These are phyloP conservation scores for Sistotremastrum niveocremeum DNA, from an alignment of 768 basidiomycete genomes.

Conservation along the genomic window DNA sequence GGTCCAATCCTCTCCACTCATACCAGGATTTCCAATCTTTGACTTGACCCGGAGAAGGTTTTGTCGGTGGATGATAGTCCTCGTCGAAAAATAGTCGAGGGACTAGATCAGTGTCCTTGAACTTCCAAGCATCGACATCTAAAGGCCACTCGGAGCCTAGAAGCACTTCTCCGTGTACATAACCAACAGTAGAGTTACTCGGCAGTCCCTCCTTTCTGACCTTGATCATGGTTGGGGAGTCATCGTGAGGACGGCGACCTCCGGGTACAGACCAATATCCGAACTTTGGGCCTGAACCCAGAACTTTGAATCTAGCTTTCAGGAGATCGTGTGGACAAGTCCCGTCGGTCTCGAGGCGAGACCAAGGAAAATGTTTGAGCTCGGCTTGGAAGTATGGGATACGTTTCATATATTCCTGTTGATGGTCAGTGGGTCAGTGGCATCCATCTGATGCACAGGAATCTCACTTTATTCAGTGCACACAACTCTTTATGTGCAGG, in stretches of 20 bases:
- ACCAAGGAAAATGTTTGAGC: constrained; percentile 29
- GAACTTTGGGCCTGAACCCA: constrained; percentile 23
- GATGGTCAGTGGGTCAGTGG: neutral
- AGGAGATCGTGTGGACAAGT: constrained; percentile 22
- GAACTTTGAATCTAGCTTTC: constrained; percentile 23
- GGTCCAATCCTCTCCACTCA: constrained; percentile 29
- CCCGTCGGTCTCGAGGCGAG: constrained; percentile 27
- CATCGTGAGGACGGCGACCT: constrained; percentile 19
- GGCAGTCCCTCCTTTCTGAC: neutral
- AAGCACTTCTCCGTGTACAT: constrained; percentile 21
- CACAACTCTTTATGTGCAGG: constrained; percentile 20
- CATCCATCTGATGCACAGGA: neutral
- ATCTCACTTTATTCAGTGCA: constrained; percentile 20
- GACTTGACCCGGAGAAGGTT: constrained; percentile 11
- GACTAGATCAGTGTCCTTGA: constrained; percentile 19
- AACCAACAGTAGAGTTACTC: constrained; percentile 9
- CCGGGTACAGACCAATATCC: constrained; percentile 30
- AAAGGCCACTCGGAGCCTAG: constrained; percentile 17
- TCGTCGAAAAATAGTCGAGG: constrained; percentile 19
- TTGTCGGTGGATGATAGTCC: constrained; percentile 12
- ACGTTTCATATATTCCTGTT: constrained; percentile 24
- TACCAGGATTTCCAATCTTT: constrained; percentile 31
- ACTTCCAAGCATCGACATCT: constrained; percentile 24
- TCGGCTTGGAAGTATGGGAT: constrained; percentile 20
- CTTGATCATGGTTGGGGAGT: constrained; percentile 2